Evolutionary conservation across 306 rosid genomes (phyloP).

Genomic region (Fragaria ananassa): DNA sequence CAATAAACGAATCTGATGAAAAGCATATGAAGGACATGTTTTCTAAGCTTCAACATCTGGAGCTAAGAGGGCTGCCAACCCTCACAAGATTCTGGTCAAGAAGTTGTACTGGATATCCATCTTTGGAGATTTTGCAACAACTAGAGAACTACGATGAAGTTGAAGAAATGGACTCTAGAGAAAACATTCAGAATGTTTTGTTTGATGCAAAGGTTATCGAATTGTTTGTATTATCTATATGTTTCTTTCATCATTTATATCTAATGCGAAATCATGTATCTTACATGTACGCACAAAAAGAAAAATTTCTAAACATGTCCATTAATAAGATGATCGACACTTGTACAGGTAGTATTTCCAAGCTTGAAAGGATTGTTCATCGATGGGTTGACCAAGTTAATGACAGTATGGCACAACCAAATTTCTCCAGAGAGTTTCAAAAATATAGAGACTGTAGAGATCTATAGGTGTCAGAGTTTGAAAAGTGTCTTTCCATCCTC

Average conservation of each 20-base stretch:
- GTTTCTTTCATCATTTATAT: not conserved
- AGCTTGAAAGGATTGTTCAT: not conserved
- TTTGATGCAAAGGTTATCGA: not conserved
- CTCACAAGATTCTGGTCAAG: constrained; percentile 2
- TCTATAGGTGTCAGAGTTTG: constrained; percentile 18
- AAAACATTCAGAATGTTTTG: not conserved
- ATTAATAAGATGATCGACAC: not conserved
- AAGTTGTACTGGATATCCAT: not conserved
- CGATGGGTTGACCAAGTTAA: rapidly evolving
- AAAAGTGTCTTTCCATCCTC: constrained; percentile 25
- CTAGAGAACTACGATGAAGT: rapidly evolving
- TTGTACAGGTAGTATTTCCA: not conserved
- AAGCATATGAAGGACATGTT: not conserved
- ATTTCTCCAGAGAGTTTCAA: not conserved
- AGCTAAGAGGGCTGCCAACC: not conserved
- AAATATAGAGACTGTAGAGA: constrained; percentile 2
- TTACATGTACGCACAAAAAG: not conserved
- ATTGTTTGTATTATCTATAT: not conserved
- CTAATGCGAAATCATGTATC: not conserved
- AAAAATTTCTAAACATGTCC: too few relatives aligned
- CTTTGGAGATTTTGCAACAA: not conserved
- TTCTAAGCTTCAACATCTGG: not conserved
- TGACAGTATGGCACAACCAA: not conserved
- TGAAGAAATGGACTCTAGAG: not conserved
- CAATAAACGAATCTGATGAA: not conserved